These are phyloP conservation scores for Camellia sinensis DNA, from an alignment of 148 eudicot species.

Conservation along the genomic window DNA sequence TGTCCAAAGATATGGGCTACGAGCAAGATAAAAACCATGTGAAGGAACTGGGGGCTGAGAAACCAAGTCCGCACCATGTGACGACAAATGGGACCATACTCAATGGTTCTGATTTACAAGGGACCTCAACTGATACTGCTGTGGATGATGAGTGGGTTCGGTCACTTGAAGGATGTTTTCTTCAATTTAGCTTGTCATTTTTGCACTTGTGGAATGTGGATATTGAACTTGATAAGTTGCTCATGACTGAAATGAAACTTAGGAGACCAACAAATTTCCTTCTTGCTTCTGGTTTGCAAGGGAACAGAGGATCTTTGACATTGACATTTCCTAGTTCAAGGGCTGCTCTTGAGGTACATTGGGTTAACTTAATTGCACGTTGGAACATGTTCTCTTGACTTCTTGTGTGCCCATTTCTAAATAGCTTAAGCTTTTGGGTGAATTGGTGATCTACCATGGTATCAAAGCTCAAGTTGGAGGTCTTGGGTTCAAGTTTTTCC, in stretches of 20 bases:
- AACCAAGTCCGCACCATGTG: constrained; percentile 23
- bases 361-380: constrained; percentile 24
- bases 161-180: constrained; percentile 44
- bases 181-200: constrained; percentile 77
- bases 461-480: too few species aligned
- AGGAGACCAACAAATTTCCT: constrained; percentile 52
- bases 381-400: constrained; percentile 9
- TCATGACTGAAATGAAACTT: constrained; percentile 70
- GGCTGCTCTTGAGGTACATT: constrained; percentile 75
- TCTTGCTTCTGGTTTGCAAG: constrained; percentile 79
- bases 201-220: constrained; percentile 93
- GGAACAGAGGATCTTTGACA: constrained; percentile 92
- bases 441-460: too few species aligned
- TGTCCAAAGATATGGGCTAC: constrained; percentile 24
- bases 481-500: too few species aligned
- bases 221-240: constrained; percentile 62
- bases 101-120: constrained; percentile 30
- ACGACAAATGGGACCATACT: constrained; percentile 21
- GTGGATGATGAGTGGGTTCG: constrained; percentile 30
- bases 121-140: constrained; percentile 22
- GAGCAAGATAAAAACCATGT: constrained; percentile 21
- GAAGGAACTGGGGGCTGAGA: constrained; percentile 25
- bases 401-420: background rate
- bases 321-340: constrained; percentile 68
- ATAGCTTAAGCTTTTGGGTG: too few species aligned